Evolutionary conservation across 306 rosid species (phyloP), one percentile per base, ranked within the genome.

Genomic region (Sicyos baderoa): DNA sequence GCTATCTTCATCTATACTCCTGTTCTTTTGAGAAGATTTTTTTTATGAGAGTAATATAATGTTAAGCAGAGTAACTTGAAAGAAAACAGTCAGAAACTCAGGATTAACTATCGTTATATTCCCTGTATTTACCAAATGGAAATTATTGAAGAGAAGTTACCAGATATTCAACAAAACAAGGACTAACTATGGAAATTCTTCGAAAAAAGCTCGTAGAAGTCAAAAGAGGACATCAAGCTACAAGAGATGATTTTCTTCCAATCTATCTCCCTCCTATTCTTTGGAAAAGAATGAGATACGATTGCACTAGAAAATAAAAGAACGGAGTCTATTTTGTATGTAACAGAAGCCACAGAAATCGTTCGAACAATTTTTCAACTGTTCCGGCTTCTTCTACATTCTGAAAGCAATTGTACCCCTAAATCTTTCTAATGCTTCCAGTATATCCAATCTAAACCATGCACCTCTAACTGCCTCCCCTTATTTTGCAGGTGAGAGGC

Each of bases 1-100:
- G 55, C 72, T 80, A 32, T 81, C 72, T 63, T 63, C 82, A 21
- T 79, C 84, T 59, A 52, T 79, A 71, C 67, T 80, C 69, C 88
- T 88, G 81, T 19, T 74, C 35, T 75, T 75, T 72, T 75, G 48
- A 54, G 72, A 79, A 1, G 2, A 1, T 5, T 37, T 4, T 37
- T 37, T 37, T 64, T 64, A 19, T 18, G 35, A 64, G 52, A 63
- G n/a, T 42, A 22, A 23, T 48, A 48, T 22, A 50, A 66, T 47
- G 16, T 48, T 6, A 45, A 66, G 21, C 40, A 22, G 37, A 47
- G 22, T 47, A 47, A 12, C 29, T 65, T 5, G 1, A 18, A 37
- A 37, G 44, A 37, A 7, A 1, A 37, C 44, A 6, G 44, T 37
- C 44, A 37, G 44, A 6, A 37, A 37, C 9, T 37, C 9, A 37